These are phyloP conservation scores for Alternaria conjuncta DNA, from an alignment of 2,329 filamentous ascomycete genomes.

Conservation along the genomic window DNA sequence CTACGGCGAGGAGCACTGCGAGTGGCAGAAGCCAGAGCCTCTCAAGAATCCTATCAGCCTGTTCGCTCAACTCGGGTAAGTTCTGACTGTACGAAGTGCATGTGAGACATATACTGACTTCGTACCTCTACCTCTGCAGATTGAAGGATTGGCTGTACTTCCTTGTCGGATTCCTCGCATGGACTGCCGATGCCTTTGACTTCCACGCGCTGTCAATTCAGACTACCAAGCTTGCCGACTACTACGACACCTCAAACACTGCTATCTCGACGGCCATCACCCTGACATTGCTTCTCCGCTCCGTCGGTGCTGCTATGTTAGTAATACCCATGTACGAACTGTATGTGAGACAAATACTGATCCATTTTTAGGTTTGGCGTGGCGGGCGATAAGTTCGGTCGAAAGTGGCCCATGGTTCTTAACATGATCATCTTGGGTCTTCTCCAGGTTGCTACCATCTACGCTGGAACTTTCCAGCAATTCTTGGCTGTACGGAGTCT, in stretches of 20 bases:
- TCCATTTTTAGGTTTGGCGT: slow-evolving; percentile 65
- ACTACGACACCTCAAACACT: slow-evolving; percentile 67
- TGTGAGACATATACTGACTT: not conserved
- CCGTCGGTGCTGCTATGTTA: slow-evolving; percentile 70
- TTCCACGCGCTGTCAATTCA: slow-evolving; percentile 83
- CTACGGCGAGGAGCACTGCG: slow-evolving; percentile 67
- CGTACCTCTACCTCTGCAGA: not conserved
- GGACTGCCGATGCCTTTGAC: slow-evolving; percentile 84
- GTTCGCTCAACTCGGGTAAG: slow-evolving; percentile 64
- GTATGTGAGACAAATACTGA: not conserved
- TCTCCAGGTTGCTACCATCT: slow-evolving; percentile 80
- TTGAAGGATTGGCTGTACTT: slow-evolving; percentile 76
- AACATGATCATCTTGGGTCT: slow-evolving; percentile 77
- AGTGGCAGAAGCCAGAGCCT: slow-evolving; percentile 72
- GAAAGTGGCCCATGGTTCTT: slow-evolving; percentile 82
- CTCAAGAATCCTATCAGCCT: slow-evolving; percentile 75
- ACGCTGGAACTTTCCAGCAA: slow-evolving; percentile 71
- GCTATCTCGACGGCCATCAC: slow-evolving; percentile 78
- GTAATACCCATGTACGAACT: not conserved
- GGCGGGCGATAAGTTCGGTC: slow-evolving; percentile 77
- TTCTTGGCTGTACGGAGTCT: slow-evolving; percentile 77
- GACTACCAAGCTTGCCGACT: slow-evolving; percentile 70
- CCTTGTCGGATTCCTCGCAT: slow-evolving; percentile 74
- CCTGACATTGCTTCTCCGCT: slow-evolving; percentile 75
- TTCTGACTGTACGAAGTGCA: not conserved